These are phyloP conservation scores for Curvularia sp. DNA, from an alignment of 2,329 filamentous ascomycete genomes.

Conservation along the genomic window DNA sequence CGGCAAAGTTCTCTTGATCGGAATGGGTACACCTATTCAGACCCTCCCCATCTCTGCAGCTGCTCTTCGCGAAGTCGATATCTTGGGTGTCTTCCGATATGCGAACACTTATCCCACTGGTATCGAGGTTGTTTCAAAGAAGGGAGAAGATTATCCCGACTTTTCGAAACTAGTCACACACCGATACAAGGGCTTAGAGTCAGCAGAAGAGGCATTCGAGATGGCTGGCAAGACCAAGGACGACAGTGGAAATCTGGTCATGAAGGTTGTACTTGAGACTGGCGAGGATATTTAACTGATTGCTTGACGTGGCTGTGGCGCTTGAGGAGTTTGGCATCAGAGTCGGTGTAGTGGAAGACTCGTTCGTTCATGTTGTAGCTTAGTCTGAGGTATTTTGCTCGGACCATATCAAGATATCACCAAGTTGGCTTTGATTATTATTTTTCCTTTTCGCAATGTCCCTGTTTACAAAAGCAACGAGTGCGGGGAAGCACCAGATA, in stretches of 20 bases:
- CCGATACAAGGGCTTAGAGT: conserved; percentile 69
- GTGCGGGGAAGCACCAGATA: conserved; percentile 9
- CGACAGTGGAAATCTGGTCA: conserved; percentile 69
- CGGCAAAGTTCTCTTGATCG: conserved; percentile 76
- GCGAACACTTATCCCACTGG: conserved; percentile 77
- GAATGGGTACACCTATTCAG: conserved; percentile 80
- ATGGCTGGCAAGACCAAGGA: conserved; percentile 73
- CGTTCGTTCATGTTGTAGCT: background rate
- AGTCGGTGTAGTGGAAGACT: conserved; percentile 1
- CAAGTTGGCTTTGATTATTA: background rate
- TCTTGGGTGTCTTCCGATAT: conserved; percentile 79
- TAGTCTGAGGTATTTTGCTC: background rate
- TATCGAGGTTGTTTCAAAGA: conserved; percentile 64
- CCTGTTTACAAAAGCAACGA: conserved; percentile 7
- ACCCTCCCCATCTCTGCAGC: conserved; percentile 76
- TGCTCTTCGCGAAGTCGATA: conserved; percentile 76
- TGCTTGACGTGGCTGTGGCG: conserved; percentile 15
- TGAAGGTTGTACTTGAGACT: conserved; percentile 70
- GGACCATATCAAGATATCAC: background rate
- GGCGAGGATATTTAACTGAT: conserved; percentile 39
- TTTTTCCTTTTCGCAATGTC: background rate
- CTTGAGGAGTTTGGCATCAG: background rate
- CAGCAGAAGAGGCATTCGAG: conserved; percentile 70
- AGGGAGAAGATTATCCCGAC: conserved; percentile 61
- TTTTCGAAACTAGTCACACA: conserved; percentile 78